phyloP scores from a whole-genome alignment of 2,329 filamentous ascomycete species.

The Exserohilum rostratum region DNA sequence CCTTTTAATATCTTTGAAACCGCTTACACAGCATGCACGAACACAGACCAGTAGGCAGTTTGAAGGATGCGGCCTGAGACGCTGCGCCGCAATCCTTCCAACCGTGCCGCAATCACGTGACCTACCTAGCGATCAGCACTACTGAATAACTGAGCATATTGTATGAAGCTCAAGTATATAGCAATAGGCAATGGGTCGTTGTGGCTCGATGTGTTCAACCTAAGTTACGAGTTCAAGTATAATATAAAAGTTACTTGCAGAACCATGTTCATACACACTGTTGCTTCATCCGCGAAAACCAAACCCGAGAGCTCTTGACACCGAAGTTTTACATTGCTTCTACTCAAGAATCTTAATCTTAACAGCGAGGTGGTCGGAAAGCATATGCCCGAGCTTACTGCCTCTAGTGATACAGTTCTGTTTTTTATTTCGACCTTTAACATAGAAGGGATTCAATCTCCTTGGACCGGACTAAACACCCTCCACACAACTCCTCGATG shows the following conservation, averaged over 20 bases:
- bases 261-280: neutral
- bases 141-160: neutral
- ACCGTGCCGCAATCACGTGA: slow-evolving; percentile 13
- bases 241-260: neutral
- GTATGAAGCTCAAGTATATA: neutral
- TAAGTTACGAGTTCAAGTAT: slow-evolving; percentile 1
- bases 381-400: neutral
- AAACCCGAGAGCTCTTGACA: neutral
- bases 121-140: neutral
- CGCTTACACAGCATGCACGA: neutral
- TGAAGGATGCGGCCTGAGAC: neutral
- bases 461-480: no score
- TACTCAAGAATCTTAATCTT: slow-evolving; percentile 10
- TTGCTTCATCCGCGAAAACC: neutral
- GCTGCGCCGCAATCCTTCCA: neutral
- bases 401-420: no score
- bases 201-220: neutral
- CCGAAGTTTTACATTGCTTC: neutral
- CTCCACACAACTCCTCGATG: no score
- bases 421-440: no score
- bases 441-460: no score
- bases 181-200: neutral
- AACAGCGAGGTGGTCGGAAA: slow-evolving; percentile 15
- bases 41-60: neutral
- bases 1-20: neutral